Conservation (phyloP, 2,329 filamentous ascomycete species). For the Aspergillus glaucus region DNA sequence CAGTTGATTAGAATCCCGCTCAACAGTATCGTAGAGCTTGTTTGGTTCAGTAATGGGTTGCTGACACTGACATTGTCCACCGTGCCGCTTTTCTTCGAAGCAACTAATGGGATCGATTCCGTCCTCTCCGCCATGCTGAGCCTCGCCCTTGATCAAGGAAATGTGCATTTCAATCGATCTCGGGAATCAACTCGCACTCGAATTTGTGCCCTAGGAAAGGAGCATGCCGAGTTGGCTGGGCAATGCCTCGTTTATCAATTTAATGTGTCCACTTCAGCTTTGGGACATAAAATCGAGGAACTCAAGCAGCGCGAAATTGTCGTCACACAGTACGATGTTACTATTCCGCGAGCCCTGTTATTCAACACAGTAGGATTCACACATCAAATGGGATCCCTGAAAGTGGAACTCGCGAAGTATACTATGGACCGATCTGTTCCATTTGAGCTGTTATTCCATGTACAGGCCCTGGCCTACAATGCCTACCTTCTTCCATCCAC, state of each 20-base stretch:
- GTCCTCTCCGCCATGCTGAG: not conserved
- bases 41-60: slow-evolving; percentile 32
- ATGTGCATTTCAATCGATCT: not conserved
- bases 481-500: slow-evolving; percentile 54
- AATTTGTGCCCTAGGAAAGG: slow-evolving; percentile 2
- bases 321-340: slow-evolving; percentile 16
- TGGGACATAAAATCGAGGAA: slow-evolving; percentile 18
- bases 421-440: slow-evolving; percentile 32
- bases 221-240: slow-evolving; percentile 9
- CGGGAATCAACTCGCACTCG: slow-evolving; percentile 2
- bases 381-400: slow-evolving; percentile 2
- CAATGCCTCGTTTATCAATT: slow-evolving; percentile 44
- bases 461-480: slow-evolving; percentile 58
- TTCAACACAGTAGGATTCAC: not conserved
- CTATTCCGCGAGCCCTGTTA: not conserved
- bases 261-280: slow-evolving; percentile 15
- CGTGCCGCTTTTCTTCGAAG: slow-evolving; percentile 47
- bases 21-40: slow-evolving; percentile 44
- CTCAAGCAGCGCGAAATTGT: slow-evolving; percentile 15
- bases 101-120: not conserved
- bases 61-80: slow-evolving; percentile 48
- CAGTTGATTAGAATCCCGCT: slow-evolving; percentile 46
- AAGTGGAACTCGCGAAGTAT: slow-evolving; percentile 31
- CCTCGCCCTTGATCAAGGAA: not conserved
- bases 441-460: slow-evolving; percentile 54